Base-by-base conservation (phyloP, 192 early-diverging fungal species). In the Podila clonocystis region DNA sequence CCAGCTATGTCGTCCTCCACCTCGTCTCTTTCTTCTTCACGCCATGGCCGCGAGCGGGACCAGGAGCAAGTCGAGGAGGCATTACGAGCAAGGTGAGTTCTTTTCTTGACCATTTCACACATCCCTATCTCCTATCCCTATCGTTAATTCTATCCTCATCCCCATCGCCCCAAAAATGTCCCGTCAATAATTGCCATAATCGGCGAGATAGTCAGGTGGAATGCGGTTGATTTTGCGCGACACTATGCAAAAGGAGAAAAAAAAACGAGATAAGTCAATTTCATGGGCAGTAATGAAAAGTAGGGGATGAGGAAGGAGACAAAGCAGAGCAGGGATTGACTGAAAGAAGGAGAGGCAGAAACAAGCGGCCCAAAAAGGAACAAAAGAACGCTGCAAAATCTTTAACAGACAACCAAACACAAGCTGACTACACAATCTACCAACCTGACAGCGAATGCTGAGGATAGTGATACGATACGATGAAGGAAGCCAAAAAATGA, bases 31-130 rank as follows among this genome's bases (percentile, higher is more conserved):
- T 69, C 65, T 59, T 79, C 75, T 3, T 79, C 70, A n/a, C 52
- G 52, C 20, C 52, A 55, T 55, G 52, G 52, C 52, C 52, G 52
- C 24, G 52, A 61, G 59, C 77, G 67, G 49, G 77, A 80, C 30
- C 77, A 80, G 58, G 77, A 80, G 48, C 77, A 80, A 55, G 77
- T 65, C 26, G 77, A 80, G 52, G 77, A 80, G 28, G 77, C 77
- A 29, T 67, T 80, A 36, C 77, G 77, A 15, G 77, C 77, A 20
- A 80, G 77, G 77, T 80, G 72, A 61, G 45, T 6, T 61, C 59
- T 55, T 9, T 50, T 50, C 49, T 31, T 50, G 34, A n/a, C 24
- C 50, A 33, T 62, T 61, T 31, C 5, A 19, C 6, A n/a, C 45
- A 38, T 61, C 41, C n/a, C 13, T 9, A 15, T n/a, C 3, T 0